Evolutionary conservation across 345 rosid species (phyloP).

Genomic region (Sisymbrium altissimum): DNA sequence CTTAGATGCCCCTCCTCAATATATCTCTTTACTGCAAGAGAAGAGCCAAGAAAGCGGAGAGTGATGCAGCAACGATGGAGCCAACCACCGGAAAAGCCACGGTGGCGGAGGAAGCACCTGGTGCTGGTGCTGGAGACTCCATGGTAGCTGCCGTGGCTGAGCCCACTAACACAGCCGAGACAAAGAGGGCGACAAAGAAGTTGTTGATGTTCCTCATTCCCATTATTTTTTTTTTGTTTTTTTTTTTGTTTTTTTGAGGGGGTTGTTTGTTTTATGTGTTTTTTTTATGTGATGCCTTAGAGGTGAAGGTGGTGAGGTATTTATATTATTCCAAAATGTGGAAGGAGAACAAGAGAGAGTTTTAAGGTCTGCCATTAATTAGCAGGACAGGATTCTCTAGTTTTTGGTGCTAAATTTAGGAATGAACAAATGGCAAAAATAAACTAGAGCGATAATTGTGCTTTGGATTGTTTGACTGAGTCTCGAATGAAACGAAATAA

Average conservation of each 20-base stretch:
- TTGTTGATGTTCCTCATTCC: constrained; percentile 57
- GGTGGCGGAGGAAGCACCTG: constrained; percentile 25
- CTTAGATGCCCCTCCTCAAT: background rate
- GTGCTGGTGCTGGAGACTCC: constrained; percentile 43
- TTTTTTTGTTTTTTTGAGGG: background rate
- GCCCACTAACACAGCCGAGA: constrained; percentile 48
- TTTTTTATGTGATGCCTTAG: constrained; percentile 6
- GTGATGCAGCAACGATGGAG: constrained; percentile 43
- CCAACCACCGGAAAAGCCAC: constrained; percentile 42
- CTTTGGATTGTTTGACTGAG: constrained; percentile 7
- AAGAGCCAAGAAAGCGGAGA: constrained; percentile 34
- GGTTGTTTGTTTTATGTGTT: background rate
- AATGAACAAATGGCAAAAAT: background rate
- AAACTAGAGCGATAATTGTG: background rate
- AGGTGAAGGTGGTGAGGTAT: constrained; percentile 14
- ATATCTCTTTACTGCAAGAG: constrained; percentile 25
- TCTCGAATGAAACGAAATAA: background rate
- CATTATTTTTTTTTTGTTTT: constrained; percentile 23
- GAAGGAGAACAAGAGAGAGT: constrained; percentile 1
- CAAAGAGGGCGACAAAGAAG: constrained; percentile 37
- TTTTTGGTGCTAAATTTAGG: constrained; percentile 25
- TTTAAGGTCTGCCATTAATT: constrained; percentile 28
- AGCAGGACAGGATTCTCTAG: background rate
- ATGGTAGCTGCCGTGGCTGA: constrained; percentile 44
- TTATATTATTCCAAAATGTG: constrained; percentile 3